These are phyloP conservation scores for Aspergillus nomiae DNA, from an alignment of 2,329 filamentous ascomycete species.

Conservation along the genomic window DNA sequence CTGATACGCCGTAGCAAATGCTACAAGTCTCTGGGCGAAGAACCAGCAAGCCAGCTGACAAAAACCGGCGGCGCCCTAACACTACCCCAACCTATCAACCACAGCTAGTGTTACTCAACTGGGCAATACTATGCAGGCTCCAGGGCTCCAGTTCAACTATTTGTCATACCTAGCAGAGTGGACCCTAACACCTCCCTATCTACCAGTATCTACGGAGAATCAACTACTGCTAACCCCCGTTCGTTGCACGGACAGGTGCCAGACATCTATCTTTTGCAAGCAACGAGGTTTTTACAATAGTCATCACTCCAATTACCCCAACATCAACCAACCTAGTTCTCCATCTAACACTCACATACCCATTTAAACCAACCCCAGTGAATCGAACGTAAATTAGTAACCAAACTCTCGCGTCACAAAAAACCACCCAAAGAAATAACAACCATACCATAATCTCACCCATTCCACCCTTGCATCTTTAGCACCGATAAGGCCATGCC, in stretches of 20 bases:
- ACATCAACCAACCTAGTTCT: not conserved
- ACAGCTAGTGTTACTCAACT: not conserved
- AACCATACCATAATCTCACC: not conserved
- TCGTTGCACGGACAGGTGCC: too few species aligned
- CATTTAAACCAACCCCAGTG: not conserved
- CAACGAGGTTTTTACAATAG: too few species aligned
- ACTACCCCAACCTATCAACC: not conserved
- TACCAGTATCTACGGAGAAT: too few species aligned
- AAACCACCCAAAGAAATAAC: not conserved
- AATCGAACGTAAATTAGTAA: not conserved
- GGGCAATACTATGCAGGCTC: not conserved
- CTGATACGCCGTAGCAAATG: not conserved
- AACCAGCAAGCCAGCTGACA: not conserved
- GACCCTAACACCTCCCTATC: not conserved
- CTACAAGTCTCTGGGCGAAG: not conserved
- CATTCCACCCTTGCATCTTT: too few species aligned
- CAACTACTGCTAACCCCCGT: too few species aligned
- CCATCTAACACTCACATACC: not conserved
- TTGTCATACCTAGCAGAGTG: not conserved
- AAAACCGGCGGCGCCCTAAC: not conserved
- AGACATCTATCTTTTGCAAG: too few species aligned
- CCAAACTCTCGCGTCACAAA: too few species aligned
- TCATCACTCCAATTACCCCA: not conserved
- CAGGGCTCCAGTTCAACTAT: not conserved
- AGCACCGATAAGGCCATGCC: not conserved